Evolutionary conservation across 352 stramenopile species (phyloP).

Genomic region (Pythium periplocum): DNA sequence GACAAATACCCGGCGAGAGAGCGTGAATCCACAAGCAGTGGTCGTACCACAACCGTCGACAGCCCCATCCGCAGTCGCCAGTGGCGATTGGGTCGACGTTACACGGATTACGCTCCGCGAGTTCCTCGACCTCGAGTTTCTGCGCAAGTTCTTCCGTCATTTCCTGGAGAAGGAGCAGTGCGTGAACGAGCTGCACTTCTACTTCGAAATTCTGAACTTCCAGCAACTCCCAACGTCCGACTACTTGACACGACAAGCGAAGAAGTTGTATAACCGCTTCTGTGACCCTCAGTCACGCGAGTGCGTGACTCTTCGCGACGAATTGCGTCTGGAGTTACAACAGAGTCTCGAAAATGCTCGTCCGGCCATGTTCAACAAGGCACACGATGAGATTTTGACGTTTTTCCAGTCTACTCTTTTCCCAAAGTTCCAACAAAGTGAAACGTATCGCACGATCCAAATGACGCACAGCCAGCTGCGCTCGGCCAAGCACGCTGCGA

Average conservation of each 20-base stretch:
- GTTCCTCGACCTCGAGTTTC: slow-evolving; percentile 50
- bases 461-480: slow-evolving; percentile 24
- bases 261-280: slow-evolving; percentile 65
- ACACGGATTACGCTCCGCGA: slow-evolving; percentile 46
- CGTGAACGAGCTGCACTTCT: slow-evolving; percentile 65
- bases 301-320: slow-evolving; percentile 35
- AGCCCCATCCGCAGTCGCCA: slow-evolving; percentile 7
- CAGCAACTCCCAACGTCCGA: slow-evolving; percentile 75
- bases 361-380: slow-evolving; percentile 67
- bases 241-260: slow-evolving; percentile 56
- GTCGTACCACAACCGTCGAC: slow-evolving; percentile 1
- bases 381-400: slow-evolving; percentile 57
- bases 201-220: slow-evolving; percentile 67
- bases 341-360: slow-evolving; percentile 30
- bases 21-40: background rate
- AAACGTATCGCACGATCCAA: slow-evolving; percentile 54
- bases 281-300: slow-evolving; percentile 58
- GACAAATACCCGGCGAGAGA: slow-evolving; percentile 1
- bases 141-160: slow-evolving; percentile 54
- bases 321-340: slow-evolving; percentile 26
- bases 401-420: slow-evolving; percentile 67
- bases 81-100: slow-evolving; percentile 34
- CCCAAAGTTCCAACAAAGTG: slow-evolving; percentile 69
- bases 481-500: slow-evolving; percentile 3
- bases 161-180: slow-evolving; percentile 75